Evolutionary conservation across 2,329 filamentous ascomycete genomes (phyloP).

Genomic region (Monilinia laxa): DNA sequence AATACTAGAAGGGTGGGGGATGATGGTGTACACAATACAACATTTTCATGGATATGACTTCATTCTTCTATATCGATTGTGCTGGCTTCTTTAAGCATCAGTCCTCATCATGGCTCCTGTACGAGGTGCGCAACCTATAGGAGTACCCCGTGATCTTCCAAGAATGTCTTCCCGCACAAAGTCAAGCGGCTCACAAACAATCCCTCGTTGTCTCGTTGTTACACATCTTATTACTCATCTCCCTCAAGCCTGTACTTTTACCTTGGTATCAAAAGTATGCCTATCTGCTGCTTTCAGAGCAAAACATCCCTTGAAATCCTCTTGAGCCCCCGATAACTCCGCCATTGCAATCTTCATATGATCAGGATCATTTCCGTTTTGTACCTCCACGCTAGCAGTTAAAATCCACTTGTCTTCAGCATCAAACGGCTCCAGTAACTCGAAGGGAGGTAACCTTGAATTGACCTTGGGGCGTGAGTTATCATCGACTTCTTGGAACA

Average conservation of each 20-base stretch:
- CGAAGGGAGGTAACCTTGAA: conserved; percentile 47
- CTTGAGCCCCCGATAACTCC: conserved; percentile 48
- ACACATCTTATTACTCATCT: not conserved
- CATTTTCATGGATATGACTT: conserved; percentile 15
- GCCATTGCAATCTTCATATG: conserved; percentile 56
- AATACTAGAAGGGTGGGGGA: conserved; percentile 22
- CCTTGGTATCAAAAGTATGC: conserved; percentile 53
- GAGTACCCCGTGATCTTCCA: not conserved
- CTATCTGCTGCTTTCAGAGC: conserved; percentile 54
- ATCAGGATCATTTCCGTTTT: conserved; percentile 55
- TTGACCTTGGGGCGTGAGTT: conserved; percentile 36
- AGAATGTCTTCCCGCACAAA: not conserved
- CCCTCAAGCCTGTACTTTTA: conserved; percentile 31
- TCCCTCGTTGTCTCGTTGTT: not conserved
- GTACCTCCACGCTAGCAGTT: conserved; percentile 52
- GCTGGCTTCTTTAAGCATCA: not conserved
- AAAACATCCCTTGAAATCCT: conserved; percentile 53
- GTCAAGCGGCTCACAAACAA: not conserved
- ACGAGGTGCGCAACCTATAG: not conserved
- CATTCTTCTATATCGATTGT: conserved; percentile 15
- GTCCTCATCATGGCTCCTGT: not conserved
- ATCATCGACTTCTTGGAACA: conserved; percentile 30
- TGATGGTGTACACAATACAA: conserved; percentile 25
- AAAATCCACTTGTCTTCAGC: conserved; percentile 54
- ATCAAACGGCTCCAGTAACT: conserved; percentile 50